Conservation (phyloP, 345 rosid species). For the Brassica incana region DNA sequence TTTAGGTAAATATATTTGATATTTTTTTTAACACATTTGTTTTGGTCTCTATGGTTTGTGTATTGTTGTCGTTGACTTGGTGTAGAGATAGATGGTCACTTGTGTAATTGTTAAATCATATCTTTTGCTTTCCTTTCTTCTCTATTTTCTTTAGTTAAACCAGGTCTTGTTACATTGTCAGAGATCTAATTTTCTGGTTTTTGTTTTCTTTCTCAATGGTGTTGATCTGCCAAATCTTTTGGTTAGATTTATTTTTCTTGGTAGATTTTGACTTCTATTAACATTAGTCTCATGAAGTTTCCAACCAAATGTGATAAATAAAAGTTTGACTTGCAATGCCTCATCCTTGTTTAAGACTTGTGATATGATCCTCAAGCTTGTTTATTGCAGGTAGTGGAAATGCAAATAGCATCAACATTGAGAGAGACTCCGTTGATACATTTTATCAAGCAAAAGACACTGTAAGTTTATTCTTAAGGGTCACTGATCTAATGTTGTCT, state of each 20-base stretch:
- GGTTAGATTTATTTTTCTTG: constrained; percentile 28
- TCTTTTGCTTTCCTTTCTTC: constrained; percentile 13
- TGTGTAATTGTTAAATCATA: constrained; percentile 13
- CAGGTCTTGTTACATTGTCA: constrained; percentile 13
- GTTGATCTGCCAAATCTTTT: constrained; percentile 37
- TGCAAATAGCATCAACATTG: constrained; percentile 39
- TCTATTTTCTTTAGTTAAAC: neutral
- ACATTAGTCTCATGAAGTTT: constrained; percentile 10
- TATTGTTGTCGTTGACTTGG: constrained; percentile 39
- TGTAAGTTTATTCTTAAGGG: constrained; percentile 16
- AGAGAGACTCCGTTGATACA: constrained; percentile 42
- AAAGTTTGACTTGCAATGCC: constrained; percentile 14
- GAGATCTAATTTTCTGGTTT: constrained; percentile 25
- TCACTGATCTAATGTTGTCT: neutral
- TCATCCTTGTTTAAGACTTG: constrained; percentile 1
- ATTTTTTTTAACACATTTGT: constrained; percentile 16
- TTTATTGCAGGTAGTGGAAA: constrained; percentile 53
- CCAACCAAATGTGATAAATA: constrained; percentile 31
- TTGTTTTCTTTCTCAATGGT: constrained; percentile 14
- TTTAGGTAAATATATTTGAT: constrained; percentile 47
- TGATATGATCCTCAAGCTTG: constrained; percentile 5
- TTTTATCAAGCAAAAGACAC: constrained; percentile 37
- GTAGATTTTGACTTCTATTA: constrained; percentile 36
- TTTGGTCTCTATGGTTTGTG: constrained; percentile 28
- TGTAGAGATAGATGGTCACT: constrained; percentile 8